Evolutionary conservation across 2,329 filamentous ascomycete genomes (phyloP), one percentile per base, ranked within the genome.

Genomic region (Claviceps arundinis): DNA sequence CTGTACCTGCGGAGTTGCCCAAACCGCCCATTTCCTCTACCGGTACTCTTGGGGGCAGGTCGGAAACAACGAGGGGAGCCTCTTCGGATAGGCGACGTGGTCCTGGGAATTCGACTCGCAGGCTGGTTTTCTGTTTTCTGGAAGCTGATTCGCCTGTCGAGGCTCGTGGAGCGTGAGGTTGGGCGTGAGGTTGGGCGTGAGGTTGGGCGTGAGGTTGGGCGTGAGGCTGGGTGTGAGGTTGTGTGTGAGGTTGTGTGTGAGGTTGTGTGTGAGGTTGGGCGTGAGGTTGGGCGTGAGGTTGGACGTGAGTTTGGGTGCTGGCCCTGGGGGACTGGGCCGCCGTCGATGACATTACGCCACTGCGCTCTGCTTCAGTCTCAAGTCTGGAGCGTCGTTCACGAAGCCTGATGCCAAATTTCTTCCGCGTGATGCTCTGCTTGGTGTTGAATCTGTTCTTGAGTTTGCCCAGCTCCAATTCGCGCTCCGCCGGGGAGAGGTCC

Each of bases 331-430:
- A 26, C 42, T 22, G 24, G 4, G 5, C 16, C 14, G 34, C 16
- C 9, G 17, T 9, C 34, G 11, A 37, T 7, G 14, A 37, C 8
- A 67, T 49, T 3, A 72, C 59, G 13, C 70, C 69, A 50, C 66
- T 62, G 9, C 72, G 70, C n/a, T 70, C 65, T 8, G 68, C 67
- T 2, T 72, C 66, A 16, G 78, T 73, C 54, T 75, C 72, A 0
- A 66, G 67, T 54, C 61, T 71, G 2, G 71, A 71, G 0, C 76
- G 72, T 13, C 75, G 66, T 56, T 73, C 68, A 0, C 75, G 71
- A 14, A 81, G 67, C 1, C 71, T 70, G 37, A 81, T 75, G n/a
- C 77, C 77, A 54, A 74, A 80, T 54, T 73, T 78, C 60, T 78
- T 80, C 13, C 78, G 71, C 3, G 78, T 74, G n/a, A 70, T 69